Evolutionary conservation across 257 asterid species (phyloP), one percentile per base, ranked within the genome.

Genomic region (Ehretia macrophylla): DNA sequence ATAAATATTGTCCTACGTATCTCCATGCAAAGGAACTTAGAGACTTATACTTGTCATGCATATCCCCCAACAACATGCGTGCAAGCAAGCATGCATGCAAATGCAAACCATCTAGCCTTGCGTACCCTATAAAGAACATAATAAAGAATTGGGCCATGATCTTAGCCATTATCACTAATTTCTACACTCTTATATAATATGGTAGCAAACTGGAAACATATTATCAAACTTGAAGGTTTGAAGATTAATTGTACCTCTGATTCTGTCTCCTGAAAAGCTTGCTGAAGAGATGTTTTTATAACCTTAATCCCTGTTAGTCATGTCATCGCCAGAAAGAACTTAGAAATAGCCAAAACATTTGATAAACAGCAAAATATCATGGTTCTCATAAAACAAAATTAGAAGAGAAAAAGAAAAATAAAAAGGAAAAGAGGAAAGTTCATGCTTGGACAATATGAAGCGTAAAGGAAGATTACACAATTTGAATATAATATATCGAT

Each of bases 261-360:
- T 42, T 42, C 14, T 42, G 47, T 52, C 68, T 54, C 46, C 21
- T 11, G 46, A 21, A 52, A 52, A 32, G 62, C 54, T 44, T 19
- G 47, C 32, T 45, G 35, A 21, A 16, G 35, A 64, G 45, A 39
- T 23, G 18, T 44, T 23, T 16, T 12, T 0, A 17, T 37, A 21
- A 50, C 58, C 21, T 61, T 49, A 19, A 32, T 49, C 52, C 58
- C 66, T 61, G 66, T 19, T 50, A 49, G n/a, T 32, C 50, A 61
- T 47, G 17, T 14, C 47, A 42, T 42, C 47, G 8, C 4, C 14
- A 14, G 47, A 42, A 42, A 42, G 35, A 42, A 3, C 3, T 42
- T 10, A 42, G 47, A 42, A 10, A 42, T 11, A 10, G 47, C 16
- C 16, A 14, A 1, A 42, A 42, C 8, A 42, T 42, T 10, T 42